A percentile compares a stretch with the other conserved stretches of the same genome.
Evolutionary conservation across 2,329 filamentous ascomycete genomes (phyloP).

Genomic region (Neonectria coccinea): DNA sequence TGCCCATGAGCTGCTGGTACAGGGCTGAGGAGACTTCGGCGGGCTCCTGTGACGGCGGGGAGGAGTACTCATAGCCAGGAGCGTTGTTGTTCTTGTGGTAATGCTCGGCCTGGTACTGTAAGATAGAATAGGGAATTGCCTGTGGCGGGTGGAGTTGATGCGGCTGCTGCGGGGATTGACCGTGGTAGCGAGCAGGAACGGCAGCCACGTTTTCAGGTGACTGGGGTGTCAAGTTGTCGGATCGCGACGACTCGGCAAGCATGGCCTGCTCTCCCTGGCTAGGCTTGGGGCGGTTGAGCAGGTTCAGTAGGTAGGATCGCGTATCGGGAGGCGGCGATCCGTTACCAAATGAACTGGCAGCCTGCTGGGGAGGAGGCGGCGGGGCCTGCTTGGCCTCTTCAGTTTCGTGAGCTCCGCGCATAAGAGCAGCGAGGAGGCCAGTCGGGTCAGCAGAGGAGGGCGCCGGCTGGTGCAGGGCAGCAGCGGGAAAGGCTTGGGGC

Average conservation of each 20-base stretch:
- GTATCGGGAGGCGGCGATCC: constrained; percentile 74
- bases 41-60: constrained; percentile 52
- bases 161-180: constrained; percentile 45
- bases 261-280: constrained; percentile 65
- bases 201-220: constrained; percentile 50
- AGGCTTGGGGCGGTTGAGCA: constrained; percentile 84
- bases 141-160: constrained; percentile 39
- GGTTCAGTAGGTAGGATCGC: constrained; percentile 85
- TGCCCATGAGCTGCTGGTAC: constrained; percentile 55
- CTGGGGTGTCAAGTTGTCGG: constrained; percentile 59
- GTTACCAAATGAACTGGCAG: constrained; percentile 57
- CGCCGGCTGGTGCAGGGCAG: constrained; percentile 67
- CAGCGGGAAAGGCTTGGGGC: constrained; percentile 49
- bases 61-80: constrained; percentile 42
- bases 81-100: constrained; percentile 41
- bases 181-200: constrained; percentile 47
- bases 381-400: constrained; percentile 54
- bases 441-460: constrained; percentile 67
- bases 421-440: constrained; percentile 69
- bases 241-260: constrained; percentile 57
- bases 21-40: constrained; percentile 51
- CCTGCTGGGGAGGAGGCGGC: constrained; percentile 41
- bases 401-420: constrained; percentile 66
- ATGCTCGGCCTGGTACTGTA: constrained; percentile 44
- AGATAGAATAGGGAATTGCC: constrained; percentile 39